phyloP scores from a whole-genome alignment of 2,329 filamentous ascomycete species.

The Fusarium sp. region DNA sequence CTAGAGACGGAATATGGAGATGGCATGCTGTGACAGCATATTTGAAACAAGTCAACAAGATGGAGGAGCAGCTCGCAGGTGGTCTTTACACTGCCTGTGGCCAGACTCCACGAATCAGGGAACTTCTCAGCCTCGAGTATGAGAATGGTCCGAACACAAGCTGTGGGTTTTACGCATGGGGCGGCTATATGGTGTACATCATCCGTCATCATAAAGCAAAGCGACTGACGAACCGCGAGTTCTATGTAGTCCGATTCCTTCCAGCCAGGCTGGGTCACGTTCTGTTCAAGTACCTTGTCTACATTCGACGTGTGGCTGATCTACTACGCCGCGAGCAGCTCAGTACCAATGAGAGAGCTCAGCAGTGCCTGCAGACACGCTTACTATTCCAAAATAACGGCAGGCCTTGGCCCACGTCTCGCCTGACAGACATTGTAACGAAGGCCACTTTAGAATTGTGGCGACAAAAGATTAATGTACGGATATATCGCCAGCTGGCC shows the following conservation, averaged over 20 bases:
- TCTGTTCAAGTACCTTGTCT: background rate
- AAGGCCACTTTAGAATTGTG: background rate
- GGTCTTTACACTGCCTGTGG: background rate
- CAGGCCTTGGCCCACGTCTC: background rate
- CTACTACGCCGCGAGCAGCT: background rate
- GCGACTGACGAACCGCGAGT: background rate
- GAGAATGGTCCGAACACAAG: background rate
- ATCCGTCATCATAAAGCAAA: background rate
- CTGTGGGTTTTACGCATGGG: no score
- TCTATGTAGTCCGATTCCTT: background rate
- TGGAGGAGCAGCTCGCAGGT: background rate
- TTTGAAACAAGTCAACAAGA: background rate
- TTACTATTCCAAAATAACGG: background rate
- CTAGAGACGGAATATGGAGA: background rate
- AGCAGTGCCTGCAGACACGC: background rate
- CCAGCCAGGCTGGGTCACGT: background rate
- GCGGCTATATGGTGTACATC: background rate
- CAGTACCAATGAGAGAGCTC: background rate
- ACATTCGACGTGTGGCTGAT: background rate
- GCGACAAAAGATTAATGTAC: background rate
- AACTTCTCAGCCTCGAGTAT: background rate
- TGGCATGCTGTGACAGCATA: background rate
- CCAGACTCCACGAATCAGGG: background rate
- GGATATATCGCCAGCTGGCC: background rate
- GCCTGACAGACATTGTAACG: background rate